Base-by-base conservation (phyloP, 768 basidiomycete species). In the Tricholoma furcatifolium region DNA sequence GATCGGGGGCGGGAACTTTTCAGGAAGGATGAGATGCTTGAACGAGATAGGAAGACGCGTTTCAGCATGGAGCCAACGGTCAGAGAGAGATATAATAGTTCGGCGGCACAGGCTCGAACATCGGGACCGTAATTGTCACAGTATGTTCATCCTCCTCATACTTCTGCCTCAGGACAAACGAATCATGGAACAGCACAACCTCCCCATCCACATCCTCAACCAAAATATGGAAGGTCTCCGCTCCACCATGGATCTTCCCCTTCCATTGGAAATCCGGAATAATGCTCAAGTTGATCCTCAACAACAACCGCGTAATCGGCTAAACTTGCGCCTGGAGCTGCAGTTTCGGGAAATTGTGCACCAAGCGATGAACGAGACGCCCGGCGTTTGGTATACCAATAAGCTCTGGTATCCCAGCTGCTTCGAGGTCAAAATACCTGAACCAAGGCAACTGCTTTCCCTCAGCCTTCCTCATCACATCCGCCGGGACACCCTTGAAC, bases 261-360 rank as follows among this genome's bases (percentile, higher is more conserved):
- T 98, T 94, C 97, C 97, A 99, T 41, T 88, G 82, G 83, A 98
- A 99, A 65, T 98, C 97, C n/a, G 97, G 95, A 3, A 85, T 83
- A 65, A 99, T 95, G 2, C 92, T 93, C 14, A 99, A 72, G 58
- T 98, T 95, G 50, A 98, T 87, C 31, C 92, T 85, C 12, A 99
- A 80, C 12, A 98, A 82, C 0, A 92, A 91, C 9, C 95, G 87
- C 0, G 97, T 98, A 62, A 99, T 93, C 0, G 96, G 97, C 61
- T 97, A 92, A 0, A 98, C 96, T 64, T 97, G 92, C 0, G 97
- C 96, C 67, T 96, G 89, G 11, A 99, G 74, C 85, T 93, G 91
- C 23, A 97, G 78, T 65, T 96, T 96, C 0, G 97, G 97, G 84
- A 99, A 98, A 62, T 79, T 91, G 61, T 99, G 96, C 0, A 98